phyloP scores from a whole-genome alignment of 441 rosid genomes.

The Theobroma grandiflorum region DNA sequence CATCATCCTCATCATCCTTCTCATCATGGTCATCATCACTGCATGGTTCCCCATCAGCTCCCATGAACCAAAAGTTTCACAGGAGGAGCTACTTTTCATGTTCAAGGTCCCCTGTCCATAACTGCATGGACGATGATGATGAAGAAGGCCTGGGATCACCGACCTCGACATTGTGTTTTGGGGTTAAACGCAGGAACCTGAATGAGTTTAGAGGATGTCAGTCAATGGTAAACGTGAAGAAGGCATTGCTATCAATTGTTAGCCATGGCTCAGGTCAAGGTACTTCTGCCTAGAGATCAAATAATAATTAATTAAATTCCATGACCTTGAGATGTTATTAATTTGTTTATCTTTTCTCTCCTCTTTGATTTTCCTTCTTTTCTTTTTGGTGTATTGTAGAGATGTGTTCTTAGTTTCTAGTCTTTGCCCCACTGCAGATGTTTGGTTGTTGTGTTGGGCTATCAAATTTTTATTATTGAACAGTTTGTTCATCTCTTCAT shows the following conservation, averaged over 20 bases:
- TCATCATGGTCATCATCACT: conserved; percentile 36
- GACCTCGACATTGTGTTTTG: conserved; percentile 48
- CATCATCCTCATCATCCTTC: conserved; percentile 41
- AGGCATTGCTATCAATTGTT: conserved; percentile 46
- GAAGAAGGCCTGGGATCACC: conserved; percentile 38
- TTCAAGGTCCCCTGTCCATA: conserved; percentile 36
- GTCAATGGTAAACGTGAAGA: conserved; percentile 50
- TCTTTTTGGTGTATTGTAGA: background rate
- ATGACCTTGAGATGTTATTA: background rate
- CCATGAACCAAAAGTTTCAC: conserved; percentile 13
- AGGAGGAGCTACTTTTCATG: conserved; percentile 34
- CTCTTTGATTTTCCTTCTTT: background rate
- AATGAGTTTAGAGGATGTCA: conserved; percentile 37
- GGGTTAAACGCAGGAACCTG: conserved; percentile 21
- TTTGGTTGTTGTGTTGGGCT: conserved; percentile 3
- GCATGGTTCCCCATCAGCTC: background rate
- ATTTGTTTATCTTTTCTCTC: background rate
- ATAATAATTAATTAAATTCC: background rate
- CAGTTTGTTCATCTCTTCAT: conserved; percentile 13
- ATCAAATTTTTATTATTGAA: background rate
- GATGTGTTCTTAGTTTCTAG: background rate
- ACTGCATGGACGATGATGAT: conserved; percentile 18
- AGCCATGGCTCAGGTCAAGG: conserved; percentile 42
- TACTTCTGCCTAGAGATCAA: background rate
- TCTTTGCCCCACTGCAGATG: conserved; percentile 6